These are phyloP conservation scores for Pythium volutum DNA, from an alignment of 352 stramenopile genomes.

Conservation along the genomic window DNA sequence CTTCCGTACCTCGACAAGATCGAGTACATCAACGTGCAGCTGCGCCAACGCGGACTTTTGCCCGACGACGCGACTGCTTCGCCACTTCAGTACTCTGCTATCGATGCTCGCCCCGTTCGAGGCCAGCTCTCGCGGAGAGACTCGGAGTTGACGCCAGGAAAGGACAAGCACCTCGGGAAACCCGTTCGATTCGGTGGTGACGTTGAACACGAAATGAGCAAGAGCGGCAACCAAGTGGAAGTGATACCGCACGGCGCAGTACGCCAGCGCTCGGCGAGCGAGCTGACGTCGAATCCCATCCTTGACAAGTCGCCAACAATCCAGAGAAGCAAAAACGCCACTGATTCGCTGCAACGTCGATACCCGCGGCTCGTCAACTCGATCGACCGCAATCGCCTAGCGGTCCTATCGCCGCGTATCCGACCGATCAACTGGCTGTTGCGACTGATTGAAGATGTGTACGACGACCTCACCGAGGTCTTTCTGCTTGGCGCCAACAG, in stretches of 20 bases:
- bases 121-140: background rate
- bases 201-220: background rate
- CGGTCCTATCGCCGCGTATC: constrained; percentile 26
- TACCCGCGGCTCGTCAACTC: constrained; percentile 53
- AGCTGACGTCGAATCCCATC: background rate
- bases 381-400: constrained; percentile 22
- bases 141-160: background rate
- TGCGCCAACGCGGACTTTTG: constrained; percentile 53
- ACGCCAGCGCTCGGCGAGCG: constrained; percentile 9
- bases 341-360: constrained; percentile 32
- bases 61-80: constrained; percentile 15
- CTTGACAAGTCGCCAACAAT: background rate
- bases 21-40: constrained; percentile 84
- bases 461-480: constrained; percentile 41
- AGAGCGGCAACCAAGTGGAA: background rate
- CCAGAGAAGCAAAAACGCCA: constrained; percentile 25
- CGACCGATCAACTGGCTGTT: constrained; percentile 66
- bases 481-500: constrained; percentile 15
- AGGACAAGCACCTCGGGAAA: background rate
- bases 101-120: background rate
- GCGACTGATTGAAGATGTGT: constrained; percentile 59
- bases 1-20: constrained; percentile 85
- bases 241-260: background rate
- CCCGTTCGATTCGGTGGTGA: background rate
- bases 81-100: background rate